Evolutionary conservation across 2,329 filamentous ascomycete species (phyloP).

Genomic region (Lachnellula occidentalis): DNA sequence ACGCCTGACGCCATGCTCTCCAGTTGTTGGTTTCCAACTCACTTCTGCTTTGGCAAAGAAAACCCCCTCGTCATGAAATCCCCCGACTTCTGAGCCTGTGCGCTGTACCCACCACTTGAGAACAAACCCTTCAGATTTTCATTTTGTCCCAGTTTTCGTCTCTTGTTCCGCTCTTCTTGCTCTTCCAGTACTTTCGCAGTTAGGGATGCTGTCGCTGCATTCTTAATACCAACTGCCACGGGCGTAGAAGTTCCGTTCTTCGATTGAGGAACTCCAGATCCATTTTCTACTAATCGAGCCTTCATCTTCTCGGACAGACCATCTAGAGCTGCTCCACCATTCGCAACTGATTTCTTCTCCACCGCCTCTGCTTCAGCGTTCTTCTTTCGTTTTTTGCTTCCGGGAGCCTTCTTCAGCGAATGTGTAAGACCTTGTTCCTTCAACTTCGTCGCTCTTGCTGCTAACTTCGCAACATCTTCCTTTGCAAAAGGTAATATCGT

Average conservation of each 20-base stretch:
- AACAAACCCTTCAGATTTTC: constrained; percentile 52
- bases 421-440: constrained; percentile 71
- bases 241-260: constrained; percentile 32
- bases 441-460: constrained; percentile 62
- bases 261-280: constrained; percentile 15
- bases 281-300: constrained; percentile 23
- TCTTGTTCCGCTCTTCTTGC: constrained; percentile 76
- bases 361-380: constrained; percentile 43
- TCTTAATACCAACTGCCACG: constrained; percentile 64
- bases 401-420: constrained; percentile 73
- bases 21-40: not conserved
- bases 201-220: constrained; percentile 75
- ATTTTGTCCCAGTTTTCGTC: constrained; percentile 59
- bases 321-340: constrained; percentile 20
- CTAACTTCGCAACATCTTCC: constrained; percentile 63
- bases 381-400: constrained; percentile 71
- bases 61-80: constrained; percentile 57
- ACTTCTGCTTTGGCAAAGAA: constrained; percentile 40
- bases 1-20: constrained; percentile 2
- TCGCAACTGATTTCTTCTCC: constrained; percentile 16
- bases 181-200: constrained; percentile 84
- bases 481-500: constrained; percentile 69
- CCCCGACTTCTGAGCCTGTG: constrained; percentile 35
- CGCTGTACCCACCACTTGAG: constrained; percentile 38
- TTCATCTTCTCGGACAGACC: constrained; percentile 22